Conservation (phyloP, 1,139 yeast genomes). For the Taphrina sp. region DNA sequence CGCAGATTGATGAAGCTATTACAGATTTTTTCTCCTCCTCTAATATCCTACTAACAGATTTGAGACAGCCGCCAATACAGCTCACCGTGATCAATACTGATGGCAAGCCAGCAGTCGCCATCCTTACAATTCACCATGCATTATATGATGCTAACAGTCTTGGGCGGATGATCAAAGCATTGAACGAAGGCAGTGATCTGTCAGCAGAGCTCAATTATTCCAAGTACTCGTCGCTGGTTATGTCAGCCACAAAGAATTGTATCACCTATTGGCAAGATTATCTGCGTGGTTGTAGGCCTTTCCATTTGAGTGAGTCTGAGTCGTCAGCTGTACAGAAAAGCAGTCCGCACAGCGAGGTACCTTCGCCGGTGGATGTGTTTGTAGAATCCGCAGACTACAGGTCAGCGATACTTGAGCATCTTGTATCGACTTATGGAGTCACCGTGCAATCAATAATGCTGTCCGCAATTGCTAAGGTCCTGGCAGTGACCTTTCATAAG, state of each 20-base stretch:
- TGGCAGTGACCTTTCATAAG: background rate
- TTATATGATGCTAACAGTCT: conserved; percentile 40
- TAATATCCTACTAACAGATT: conserved; percentile 21
- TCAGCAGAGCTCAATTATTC: conserved; percentile 20
- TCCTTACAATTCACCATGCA: conserved; percentile 39
- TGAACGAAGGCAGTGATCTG: conserved; percentile 16
- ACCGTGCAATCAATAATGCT: conserved; percentile 34
- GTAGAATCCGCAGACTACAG: background rate
- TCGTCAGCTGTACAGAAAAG: background rate
- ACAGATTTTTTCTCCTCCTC: conserved; percentile 10
- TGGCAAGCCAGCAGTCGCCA: conserved; percentile 9
- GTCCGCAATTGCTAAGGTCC: conserved; percentile 34
- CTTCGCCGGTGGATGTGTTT: background rate
- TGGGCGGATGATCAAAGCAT: conserved; percentile 26
- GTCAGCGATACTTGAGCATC: background rate
- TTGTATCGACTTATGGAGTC: conserved; percentile 18
- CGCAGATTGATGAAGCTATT: conserved; percentile 4
- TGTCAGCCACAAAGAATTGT: background rate
- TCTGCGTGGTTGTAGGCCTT: conserved; percentile 5
- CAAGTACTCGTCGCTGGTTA: background rate
- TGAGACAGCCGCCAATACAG: background rate
- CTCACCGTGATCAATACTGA: background rate
- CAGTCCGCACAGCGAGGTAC: background rate
- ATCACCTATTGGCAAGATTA: conserved; percentile 23
- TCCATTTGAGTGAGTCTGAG: background rate